phyloP scores from a whole-genome alignment of 495 filamentous ascomycete species.

The Neurospora sp. region DNA sequence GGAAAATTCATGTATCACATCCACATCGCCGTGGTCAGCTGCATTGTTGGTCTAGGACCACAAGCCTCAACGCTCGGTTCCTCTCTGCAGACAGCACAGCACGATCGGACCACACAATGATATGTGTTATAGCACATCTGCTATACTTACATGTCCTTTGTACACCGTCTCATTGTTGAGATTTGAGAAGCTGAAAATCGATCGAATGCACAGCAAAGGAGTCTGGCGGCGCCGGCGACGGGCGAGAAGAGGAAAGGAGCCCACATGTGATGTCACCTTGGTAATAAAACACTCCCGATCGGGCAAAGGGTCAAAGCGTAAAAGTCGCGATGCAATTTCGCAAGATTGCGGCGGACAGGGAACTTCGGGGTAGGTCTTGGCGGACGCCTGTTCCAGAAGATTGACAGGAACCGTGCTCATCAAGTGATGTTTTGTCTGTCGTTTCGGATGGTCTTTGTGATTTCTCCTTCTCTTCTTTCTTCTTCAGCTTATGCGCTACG shows the following conservation, averaged over 20 bases:
- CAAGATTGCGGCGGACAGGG: constrained; percentile 17
- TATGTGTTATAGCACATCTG: not conserved
- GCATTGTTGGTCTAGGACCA: not conserved
- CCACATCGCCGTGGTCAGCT: not conserved
- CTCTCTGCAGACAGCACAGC: not conserved
- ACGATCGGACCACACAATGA: not conserved
- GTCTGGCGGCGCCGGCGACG: not conserved
- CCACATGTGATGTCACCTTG: not conserved
- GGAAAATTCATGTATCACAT: not conserved
- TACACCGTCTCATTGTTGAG: not conserved
- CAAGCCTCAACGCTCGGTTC: not conserved
- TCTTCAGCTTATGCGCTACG: constrained; percentile 3
- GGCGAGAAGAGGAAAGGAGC: not conserved
- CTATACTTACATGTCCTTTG: not conserved
- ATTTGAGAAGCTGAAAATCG: not conserved
- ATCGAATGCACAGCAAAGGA: not conserved
- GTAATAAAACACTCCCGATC: not conserved
- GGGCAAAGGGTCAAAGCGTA: constrained; percentile 14
- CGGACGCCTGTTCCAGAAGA: not conserved
- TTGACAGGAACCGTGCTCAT: not conserved
- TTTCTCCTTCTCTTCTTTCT: constrained; percentile 1
- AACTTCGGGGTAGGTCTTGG: constrained; percentile 4
- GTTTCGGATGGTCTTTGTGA: not conserved
- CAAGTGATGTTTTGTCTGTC: not conserved
- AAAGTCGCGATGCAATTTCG: constrained; percentile 13